Evolutionary conservation across 352 stramenopile species (phyloP), one percentile per base, ranked within the genome.

Genomic region (Pythium pyrilobum): DNA sequence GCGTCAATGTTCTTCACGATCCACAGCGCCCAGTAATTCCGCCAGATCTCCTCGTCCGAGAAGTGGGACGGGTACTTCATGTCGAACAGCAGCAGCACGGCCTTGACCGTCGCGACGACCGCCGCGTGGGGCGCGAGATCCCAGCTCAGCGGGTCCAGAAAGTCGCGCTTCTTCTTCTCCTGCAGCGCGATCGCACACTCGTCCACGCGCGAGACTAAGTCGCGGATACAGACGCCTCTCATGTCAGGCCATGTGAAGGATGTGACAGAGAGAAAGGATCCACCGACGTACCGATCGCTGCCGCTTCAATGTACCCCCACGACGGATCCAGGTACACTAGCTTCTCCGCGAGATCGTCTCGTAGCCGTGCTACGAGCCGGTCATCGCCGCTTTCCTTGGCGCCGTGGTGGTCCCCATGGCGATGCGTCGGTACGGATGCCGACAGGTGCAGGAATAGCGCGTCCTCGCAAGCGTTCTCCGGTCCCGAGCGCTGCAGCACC

Each of bases 1-100:
- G 75, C 47, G 13, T 89, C 75, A 43, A 89, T 79, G 59, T 89
- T 89, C 60, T 87, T 89, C 52, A 87, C 74, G 18, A 89, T 79
- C 78, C 78, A 89, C 0, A 85, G 59, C 9, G 63, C 74, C 78
- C 78, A 89, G 55, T 67, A 63, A 0, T 49, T 57, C 12, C 56
- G 49, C 78, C 78, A 89, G 21, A 76, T 54, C 1, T 63, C 64
- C 27, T 77, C 69, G 16, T 73, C 57, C 18, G 42, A 67, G 29
- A 29, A 29, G 24, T 62, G 25, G 8, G 47, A 49, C 24, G 47
- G 38, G 21, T 48, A 52, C 0, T 47, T 41, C 28, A 89, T 59
- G 18, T 77, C 69, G 40, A 87, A 89, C 3, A 89, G 68, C 25
- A 85, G 48, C 9, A 89, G 42, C 25, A 87, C 72, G 13, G 76